Evolutionary conservation across 2,329 filamentous ascomycete species (phyloP).

Genomic region (Xylaria sp.): DNA sequence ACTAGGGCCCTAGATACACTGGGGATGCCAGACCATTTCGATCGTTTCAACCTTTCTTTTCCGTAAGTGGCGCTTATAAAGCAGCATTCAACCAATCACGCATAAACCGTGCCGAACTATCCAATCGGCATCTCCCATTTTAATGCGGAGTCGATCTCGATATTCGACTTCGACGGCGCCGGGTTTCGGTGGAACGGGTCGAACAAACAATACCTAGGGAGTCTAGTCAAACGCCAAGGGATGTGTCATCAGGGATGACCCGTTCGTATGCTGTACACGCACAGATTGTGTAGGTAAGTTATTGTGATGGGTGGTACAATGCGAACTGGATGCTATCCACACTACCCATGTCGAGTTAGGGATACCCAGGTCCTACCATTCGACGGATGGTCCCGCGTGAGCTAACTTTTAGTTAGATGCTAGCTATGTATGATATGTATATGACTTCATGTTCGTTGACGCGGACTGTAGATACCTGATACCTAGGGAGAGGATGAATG

Average conservation of each 20-base stretch:
- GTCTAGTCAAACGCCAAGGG: neutral
- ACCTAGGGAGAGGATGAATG: neutral
- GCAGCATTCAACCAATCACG: neutral
- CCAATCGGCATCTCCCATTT: conserved; percentile 14
- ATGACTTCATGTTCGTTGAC: neutral
- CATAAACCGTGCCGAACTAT: neutral
- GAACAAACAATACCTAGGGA: neutral
- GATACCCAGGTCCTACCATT: neutral
- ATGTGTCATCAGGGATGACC: neutral
- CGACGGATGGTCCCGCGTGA: conserved; percentile 13
- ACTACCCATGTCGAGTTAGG: neutral
- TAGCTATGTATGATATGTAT: neutral
- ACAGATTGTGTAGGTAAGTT: neutral
- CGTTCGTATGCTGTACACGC: neutral
- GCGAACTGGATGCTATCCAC: neutral
- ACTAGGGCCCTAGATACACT: neutral
- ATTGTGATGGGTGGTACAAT: neutral
- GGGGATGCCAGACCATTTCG: neutral
- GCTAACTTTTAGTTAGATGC: neutral
- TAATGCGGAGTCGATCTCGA: conserved; percentile 1
- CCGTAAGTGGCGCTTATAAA: neutral
- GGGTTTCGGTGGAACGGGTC: conserved; percentile 1
- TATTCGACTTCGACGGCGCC: neutral
- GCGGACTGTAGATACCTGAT: neutral
- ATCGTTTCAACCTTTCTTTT: neutral